Base-by-base conservation (phyloP, 257 asterid species). In the Vinca minor region DNA sequence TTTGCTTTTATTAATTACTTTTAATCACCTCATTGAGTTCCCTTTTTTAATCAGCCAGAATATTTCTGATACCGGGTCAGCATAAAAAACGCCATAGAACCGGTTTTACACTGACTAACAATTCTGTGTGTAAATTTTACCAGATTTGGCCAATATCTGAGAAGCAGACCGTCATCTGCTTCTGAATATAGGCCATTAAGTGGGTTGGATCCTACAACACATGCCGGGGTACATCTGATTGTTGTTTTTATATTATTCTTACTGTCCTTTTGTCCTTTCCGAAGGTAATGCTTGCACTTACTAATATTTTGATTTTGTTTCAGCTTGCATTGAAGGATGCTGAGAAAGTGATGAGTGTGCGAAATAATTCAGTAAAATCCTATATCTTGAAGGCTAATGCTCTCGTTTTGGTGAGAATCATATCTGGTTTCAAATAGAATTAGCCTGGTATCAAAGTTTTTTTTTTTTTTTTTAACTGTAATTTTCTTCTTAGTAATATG, bases 241-340 rank as follows among this genome's bases (percentile, higher is more conserved):
- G 21, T 23, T 32, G 35, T 5, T 65, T 68, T 56, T 64, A 61
- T 46, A 38, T 35, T 9, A n/a, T 34, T 28, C 13, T 15, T 41
- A 8, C 36, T n/a, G n/a, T n/a, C n/a, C n/a, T n/a, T n/a, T 31
- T 18, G 45, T 46, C 48, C 64, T 52, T 50, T 18, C 31, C 21
- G 53, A 35, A 65, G 44, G 58, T 25, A 21, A 64, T 20, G 45
- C n/a, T n/a, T 48, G 48, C 15, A 64, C 18, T 59, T 50, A 53
- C 29, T 59, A 47, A 67, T 64, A 57, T 46, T 62, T 56, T 45
- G 62, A 18, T 41, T 48, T 64, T 42, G 41, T 70, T 70, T 70
- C 81, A 93, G 99, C 96, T 89, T 80, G 97, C 96, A 10, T 61
- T 90, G 54, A 93, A 87, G 82, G 99, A 93, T 75, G 95, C 92